phyloP scores from a whole-genome alignment of 805 yeast genomes.

The Starmera amethionina region DNA sequence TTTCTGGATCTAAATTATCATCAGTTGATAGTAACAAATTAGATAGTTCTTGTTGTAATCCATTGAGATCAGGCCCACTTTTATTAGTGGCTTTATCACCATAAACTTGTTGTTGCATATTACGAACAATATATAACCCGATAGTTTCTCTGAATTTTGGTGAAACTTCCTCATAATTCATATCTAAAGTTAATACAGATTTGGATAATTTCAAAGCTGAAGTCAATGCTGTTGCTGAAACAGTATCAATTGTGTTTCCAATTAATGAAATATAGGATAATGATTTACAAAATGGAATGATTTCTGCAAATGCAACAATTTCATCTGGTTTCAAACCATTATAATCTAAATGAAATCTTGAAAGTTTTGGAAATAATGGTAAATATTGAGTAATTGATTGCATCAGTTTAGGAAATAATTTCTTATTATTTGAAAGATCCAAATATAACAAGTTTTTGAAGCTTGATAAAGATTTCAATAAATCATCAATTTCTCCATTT shows the following conservation, averaged over 20 bases:
- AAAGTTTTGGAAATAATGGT: constrained; percentile 58
- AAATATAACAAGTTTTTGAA: constrained; percentile 55
- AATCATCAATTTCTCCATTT: constrained; percentile 19
- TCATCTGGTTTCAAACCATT: constrained; percentile 48
- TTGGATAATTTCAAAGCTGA: constrained; percentile 56
- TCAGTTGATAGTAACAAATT: constrained; percentile 30
- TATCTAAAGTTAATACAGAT: constrained; percentile 55
- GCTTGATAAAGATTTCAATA: constrained; percentile 40
- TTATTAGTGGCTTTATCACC: constrained; percentile 5
- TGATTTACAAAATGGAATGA: constrained; percentile 57
- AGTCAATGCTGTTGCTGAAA: constrained; percentile 54
- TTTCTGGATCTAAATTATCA: constrained; percentile 15
- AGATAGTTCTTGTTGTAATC: constrained; percentile 43
- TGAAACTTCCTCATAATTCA: constrained; percentile 51
- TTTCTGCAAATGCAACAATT: constrained; percentile 57
- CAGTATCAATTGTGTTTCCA: constrained; percentile 55
- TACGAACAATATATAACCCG: constrained; percentile 71
- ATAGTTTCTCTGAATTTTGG: constrained; percentile 51
- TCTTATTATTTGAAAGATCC: constrained; percentile 71
- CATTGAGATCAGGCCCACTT: constrained; percentile 33
- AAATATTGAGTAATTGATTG: constrained; percentile 45
- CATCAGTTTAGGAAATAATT: constrained; percentile 52
- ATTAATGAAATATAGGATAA: constrained; percentile 57
- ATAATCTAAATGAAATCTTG: constrained; percentile 63
- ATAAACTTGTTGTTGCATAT: constrained; percentile 52